Conservation (phyloP, 2,329 filamentous ascomycete genomes). For the Alternaria triticina region DNA sequence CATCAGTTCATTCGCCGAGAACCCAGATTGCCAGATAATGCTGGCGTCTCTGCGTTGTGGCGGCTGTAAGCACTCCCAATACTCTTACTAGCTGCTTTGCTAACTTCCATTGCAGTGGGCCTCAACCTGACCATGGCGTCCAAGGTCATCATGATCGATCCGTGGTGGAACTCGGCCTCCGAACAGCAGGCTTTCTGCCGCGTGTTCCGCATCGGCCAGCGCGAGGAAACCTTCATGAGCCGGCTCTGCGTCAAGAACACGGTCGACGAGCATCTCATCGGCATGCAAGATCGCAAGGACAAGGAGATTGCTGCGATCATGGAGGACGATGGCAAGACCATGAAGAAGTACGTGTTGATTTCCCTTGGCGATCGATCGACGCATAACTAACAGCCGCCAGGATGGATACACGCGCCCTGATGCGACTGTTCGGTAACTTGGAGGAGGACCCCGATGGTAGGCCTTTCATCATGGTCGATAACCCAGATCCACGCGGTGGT, state of each 20-base stretch:
- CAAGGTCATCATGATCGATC: conserved; percentile 56
- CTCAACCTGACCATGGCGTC: conserved; percentile 66
- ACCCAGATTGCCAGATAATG: conserved; percentile 54
- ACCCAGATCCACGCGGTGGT: conserved; percentile 35
- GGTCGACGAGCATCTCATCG: conserved; percentile 64
- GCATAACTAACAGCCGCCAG: conserved; percentile 19
- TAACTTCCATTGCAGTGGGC: conserved; percentile 40
- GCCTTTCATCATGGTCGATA: conserved; percentile 52
- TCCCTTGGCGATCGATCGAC: background rate
- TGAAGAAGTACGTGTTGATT: conserved; percentile 32
- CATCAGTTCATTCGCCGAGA: conserved; percentile 55
- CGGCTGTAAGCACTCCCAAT: conserved; percentile 45
- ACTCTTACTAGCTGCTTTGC: background rate
- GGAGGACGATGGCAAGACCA: conserved; percentile 48
- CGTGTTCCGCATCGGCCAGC: conserved; percentile 70
- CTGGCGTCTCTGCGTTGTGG: conserved; percentile 64
- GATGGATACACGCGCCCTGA: conserved; percentile 49
- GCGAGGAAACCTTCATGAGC: conserved; percentile 64
- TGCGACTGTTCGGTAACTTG: conserved; percentile 56
- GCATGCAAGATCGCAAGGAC: conserved; percentile 64
- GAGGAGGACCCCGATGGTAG: conserved; percentile 47
- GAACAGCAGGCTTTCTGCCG: conserved; percentile 71
- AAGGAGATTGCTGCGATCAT: conserved; percentile 52
- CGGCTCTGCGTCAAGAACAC: conserved; percentile 63
- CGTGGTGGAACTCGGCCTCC: conserved; percentile 65